Conservation (phyloP, 441 rosid species). For the Capsella rubella region DNA sequence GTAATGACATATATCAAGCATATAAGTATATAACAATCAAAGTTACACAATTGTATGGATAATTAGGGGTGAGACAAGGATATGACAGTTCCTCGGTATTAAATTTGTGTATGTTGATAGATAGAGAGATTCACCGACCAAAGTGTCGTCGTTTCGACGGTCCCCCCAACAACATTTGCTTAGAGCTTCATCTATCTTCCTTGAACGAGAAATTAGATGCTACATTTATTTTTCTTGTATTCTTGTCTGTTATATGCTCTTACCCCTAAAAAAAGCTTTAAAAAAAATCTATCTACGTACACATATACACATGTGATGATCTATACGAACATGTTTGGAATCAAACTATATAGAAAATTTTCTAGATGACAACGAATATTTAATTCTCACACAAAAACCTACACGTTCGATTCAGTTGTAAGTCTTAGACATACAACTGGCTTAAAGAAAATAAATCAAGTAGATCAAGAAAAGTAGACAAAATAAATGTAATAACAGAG, state of each 20-base stretch:
- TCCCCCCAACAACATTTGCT: slow-evolving; percentile 43
- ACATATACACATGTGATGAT: slow-evolving; percentile 1
- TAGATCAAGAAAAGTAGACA: not conserved
- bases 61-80: slow-evolving; percentile 34
- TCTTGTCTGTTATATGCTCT: slow-evolving; percentile 35
- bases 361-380: not conserved
- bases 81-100: slow-evolving; percentile 34
- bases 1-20: not conserved
- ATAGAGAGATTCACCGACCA: slow-evolving; percentile 42
- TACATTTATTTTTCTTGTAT: slow-evolving; percentile 38
- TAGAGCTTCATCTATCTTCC: slow-evolving; percentile 39
- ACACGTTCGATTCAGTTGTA: not conserved
- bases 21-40: not conserved
- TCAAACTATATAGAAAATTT: not conserved
- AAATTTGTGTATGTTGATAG: slow-evolving; percentile 21
- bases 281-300: not conserved
- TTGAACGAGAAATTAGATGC: slow-evolving; percentile 23
- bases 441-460: not conserved
- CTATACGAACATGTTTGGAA: not conserved
- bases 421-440: not conserved
- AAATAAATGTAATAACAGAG: not conserved
- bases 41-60: not conserved
- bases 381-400: not conserved
- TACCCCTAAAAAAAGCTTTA: not conserved
- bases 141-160: slow-evolving; percentile 41